phyloP scores from a whole-genome alignment of 495 filamentous ascomycete genomes.

The Daldinia vernicosa region DNA sequence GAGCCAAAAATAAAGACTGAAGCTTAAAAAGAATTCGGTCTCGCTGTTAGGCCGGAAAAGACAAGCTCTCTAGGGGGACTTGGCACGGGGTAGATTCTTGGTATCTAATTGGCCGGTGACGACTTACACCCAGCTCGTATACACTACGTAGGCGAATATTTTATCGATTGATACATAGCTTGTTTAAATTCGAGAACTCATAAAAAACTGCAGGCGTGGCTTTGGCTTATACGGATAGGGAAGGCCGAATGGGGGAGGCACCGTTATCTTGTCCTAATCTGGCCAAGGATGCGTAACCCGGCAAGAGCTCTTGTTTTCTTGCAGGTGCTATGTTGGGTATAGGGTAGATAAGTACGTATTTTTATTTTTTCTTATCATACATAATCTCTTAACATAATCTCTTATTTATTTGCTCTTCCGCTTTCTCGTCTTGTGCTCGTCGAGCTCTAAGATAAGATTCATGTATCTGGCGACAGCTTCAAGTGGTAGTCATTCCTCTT shows the following conservation, averaged over 20 bases:
- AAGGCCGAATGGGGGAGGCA: conserved; percentile 19
- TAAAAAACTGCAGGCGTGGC: conserved; percentile 7
- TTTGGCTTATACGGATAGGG: conserved; percentile 39
- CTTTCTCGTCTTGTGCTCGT: conserved; percentile 9
- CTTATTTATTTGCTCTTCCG: not conserved
- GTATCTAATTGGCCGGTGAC: conserved; percentile 17
- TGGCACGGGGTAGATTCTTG: conserved; percentile 36
- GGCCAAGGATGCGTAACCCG: conserved; percentile 18
- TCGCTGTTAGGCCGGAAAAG: conserved; percentile 9
- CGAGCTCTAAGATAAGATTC: conserved; percentile 6
- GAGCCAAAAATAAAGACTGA: conserved; percentile 14
- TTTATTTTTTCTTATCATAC: conserved; percentile 11
- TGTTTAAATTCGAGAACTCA: not conserved
- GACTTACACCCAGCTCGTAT: conserved; percentile 1
- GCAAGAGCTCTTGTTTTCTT: not conserved
- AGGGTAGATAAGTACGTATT: not conserved
- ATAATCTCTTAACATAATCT: not conserved
- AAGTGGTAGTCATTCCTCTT: not conserved
- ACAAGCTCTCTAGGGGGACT: conserved; percentile 21
- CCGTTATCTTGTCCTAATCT: conserved; percentile 4
- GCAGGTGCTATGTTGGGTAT: conserved; percentile 3
- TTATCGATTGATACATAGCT: no score
- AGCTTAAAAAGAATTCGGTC: conserved; percentile 14
- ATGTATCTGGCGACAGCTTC: conserved; percentile 9
- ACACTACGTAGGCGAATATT: conserved; percentile 11